Evolutionary conservation across 257 asterid species (phyloP), one percentile per base, ranked within the genome.

Genomic region (Plectranthus barbatus): DNA sequence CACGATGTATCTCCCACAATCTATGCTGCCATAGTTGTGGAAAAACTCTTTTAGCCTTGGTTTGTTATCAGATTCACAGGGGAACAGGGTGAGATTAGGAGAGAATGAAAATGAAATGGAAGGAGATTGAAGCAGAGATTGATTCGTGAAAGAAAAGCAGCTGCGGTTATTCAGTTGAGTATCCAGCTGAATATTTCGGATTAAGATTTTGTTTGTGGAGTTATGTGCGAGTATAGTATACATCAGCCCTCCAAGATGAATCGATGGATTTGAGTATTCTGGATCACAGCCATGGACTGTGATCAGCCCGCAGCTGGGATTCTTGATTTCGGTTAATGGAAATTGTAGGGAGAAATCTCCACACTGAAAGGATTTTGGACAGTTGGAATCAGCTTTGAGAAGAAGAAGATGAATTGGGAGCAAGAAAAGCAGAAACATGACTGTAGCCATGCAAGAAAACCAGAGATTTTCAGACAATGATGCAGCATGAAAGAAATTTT

Each of bases 331-430:
- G 6, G 36, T 31, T 31, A 31, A 7, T 31, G 36, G 36, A 7
- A 31, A 31, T 31, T 31, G 36, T 31, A 31, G 36, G 36, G 36
- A 31, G 36, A 31, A 31, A 31, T 31, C 36, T 31, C 36, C 36
- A 31, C 36, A 31, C 36, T 31, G 36, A 31, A 31, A 31, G 36
- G 36, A 31, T 31, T 31, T 6, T 31, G 36, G 36, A 31, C 36
- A 77, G 0, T 6, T 29, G 2, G 78, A 72, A 44, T 34, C 36
- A 14, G 70, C 78, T 50, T n/a, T 14, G 33, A 51, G 36, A 7
- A 64, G 48, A 50, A 49, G 41, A 14, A 66, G 56, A 49, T n/a
- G 39, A 19, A 33, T 62, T 7, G 63, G 23, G 33, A 76, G 29
- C 24, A 76, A 33, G 46, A 56, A 34, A 2, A 70, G 7, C 4